Base-by-base conservation (phyloP, 768 basidiomycete genomes). In the Panaeolus cyanescens region DNA sequence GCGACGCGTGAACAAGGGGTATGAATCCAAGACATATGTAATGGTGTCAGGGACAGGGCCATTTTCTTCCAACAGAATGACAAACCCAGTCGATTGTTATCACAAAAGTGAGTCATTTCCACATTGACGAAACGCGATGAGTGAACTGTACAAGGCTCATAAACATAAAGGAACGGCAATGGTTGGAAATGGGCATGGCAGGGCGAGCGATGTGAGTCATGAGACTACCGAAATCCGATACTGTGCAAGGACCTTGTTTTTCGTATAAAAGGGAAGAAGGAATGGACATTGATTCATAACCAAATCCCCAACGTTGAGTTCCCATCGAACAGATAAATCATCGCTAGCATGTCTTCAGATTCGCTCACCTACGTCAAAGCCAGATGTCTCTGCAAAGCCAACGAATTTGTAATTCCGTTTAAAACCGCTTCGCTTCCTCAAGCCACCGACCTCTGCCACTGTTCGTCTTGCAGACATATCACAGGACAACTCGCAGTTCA, bases 401-500 rank as follows among this genome's bases (percentile, higher is more conserved):
- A 70, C 33, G 50, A 39, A 6, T 70, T 72, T 54, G 56, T 59
- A 10, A 56, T 72, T 28, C 62, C 65, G 1, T 68, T 73, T 42
- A 6, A 33, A 4, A 69, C 68, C 17, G 37, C 53, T 7, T 56
- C 60, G 5, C 60, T 71, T 4, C 70, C 71, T 4, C 19, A 60
- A 20, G 28, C 30, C 9, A 58, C 32, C 6, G 45, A 39, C 20
- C 59, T 71, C 12, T 74, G 73, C 54, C 72, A 74, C 56, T 74
- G 73, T 59, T 68, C 64, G 20, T 58, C 66, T 36, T 73, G 73
- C 57, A 58, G 72, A 5, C 73, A 73, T 56, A 64, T 60, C 28
- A 68, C 67, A 5, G 73, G 73, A 1, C 67, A 71, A 59, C 64
- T 72, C 32, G 61, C 63, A 17, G 54, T 62, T 3, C 58, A 59